Evolutionary conservation across 169 alveolate species (phyloP), one percentile per base, ranked within the genome.

Genomic region (Cryptosporidium bovis): DNA sequence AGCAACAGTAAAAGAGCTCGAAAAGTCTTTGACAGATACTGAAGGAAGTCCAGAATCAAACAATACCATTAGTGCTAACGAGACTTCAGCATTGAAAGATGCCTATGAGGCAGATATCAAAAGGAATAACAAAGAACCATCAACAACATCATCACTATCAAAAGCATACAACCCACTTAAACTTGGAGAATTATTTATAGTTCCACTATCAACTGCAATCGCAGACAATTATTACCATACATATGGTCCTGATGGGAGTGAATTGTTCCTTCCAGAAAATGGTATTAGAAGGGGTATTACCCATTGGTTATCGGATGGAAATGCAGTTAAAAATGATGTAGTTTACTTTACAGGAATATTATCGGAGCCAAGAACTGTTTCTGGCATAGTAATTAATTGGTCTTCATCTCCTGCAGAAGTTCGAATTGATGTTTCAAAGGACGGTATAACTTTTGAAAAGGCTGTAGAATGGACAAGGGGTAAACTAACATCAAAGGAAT

Each of bases 381-480:
- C 87, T 27, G 87, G 87, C 3, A 77, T 77, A 34, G 69, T 77
- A 77, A 77, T 77, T 58, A 77, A 77, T 56, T 77, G 87, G 87
- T 68, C 87, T 20, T 77, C 87, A 58, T 60, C 87, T 77, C 87
- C 87, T 20, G 87, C 77, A 40, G 87, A 77, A 48, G 87, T 77
- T 46, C 71, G 87, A 20, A 77, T 77, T 60, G 87, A 77, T 20
- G 50, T 77, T 60, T 77, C 87, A 44, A 77, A 20, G 13, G 87
- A 77, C 27, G 87, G 87, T 36, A n/a, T 36, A 29, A 58, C 69
- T 24, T 77, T 77, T 77, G 77, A 77, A 34, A 60, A 77, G 18
- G 87, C 87, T 24, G 87, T 77, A 6, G 87, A 62, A 6, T 77
- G 87, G 87, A 77, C 87, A 5, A 77, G 24, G 50, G 64, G 64